Percentiles rank a stretch among this genome's conserved stretches.
These are phyloP conservation scores for Fusarium sp. DNA, from an alignment of 2,329 filamentous ascomycete species.

Conservation along the genomic window DNA sequence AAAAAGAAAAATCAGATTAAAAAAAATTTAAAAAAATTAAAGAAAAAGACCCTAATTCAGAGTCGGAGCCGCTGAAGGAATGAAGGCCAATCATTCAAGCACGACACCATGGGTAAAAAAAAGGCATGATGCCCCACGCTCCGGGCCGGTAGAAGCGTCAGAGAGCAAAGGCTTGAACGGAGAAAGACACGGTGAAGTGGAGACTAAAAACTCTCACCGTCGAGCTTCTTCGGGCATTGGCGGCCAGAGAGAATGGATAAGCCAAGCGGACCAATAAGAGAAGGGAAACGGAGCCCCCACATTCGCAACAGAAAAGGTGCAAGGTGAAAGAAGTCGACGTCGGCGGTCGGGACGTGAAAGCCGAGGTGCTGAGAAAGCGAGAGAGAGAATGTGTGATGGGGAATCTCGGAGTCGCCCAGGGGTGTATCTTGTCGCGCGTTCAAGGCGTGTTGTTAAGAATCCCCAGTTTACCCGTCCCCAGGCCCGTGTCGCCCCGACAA, in stretches of 20 bases:
- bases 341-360: slow-evolving; percentile 44
- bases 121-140: slow-evolving; percentile 48
- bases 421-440: neutral
- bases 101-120: slow-evolving; percentile 39
- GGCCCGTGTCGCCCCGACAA: slow-evolving; percentile 37
- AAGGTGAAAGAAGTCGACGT: slow-evolving; percentile 35
- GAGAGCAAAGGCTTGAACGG: slow-evolving; percentile 13
- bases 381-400: slow-evolving; percentile 14
- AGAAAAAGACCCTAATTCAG: slow-evolving; percentile 2
- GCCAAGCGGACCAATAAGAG: slow-evolving; percentile 42
- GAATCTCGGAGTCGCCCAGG: slow-evolving; percentile 1
- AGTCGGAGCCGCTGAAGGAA: slow-evolving; percentile 43
- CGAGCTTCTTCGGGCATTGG: slow-evolving; percentile 41
- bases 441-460: slow-evolving; percentile 27
- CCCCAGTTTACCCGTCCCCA: slow-evolving; percentile 40
- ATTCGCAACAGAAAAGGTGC: slow-evolving; percentile 5
- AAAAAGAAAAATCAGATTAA: slow-evolving; percentile 22
- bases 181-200: slow-evolving; percentile 41
- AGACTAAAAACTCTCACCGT: slow-evolving; percentile 45
- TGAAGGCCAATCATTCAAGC: slow-evolving; percentile 52
- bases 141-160: slow-evolving; percentile 40
- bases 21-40: slow-evolving; percentile 5
- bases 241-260: slow-evolving; percentile 28
- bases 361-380: slow-evolving; percentile 25
- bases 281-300: slow-evolving; percentile 15